Conservation (phyloP, 768 basidiomycete genomes). For the Pisolithus marmoratus region DNA sequence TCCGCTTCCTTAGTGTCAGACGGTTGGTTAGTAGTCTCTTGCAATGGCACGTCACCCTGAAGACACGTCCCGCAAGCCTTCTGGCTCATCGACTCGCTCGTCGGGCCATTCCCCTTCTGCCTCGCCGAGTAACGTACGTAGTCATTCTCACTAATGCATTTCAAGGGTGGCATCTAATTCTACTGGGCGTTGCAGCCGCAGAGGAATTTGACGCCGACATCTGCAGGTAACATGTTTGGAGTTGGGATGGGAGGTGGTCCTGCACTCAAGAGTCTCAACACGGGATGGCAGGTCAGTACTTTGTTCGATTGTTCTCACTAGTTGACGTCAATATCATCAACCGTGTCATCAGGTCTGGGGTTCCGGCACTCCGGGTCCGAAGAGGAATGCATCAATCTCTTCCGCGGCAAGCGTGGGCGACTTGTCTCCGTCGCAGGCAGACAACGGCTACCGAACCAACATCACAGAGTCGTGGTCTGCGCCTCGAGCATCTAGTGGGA, state of each 20-base stretch:
- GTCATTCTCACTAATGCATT: background rate
- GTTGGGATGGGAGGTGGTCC: constrained; percentile 44
- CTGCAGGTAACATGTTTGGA: constrained; percentile 46
- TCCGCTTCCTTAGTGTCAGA: constrained; percentile 22
- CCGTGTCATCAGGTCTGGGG: constrained; percentile 50
- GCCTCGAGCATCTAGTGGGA: constrained; percentile 44
- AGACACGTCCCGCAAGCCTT: constrained; percentile 58
- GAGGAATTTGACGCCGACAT: constrained; percentile 39
- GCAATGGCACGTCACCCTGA: constrained; percentile 31
- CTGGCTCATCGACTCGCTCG: constrained; percentile 64
- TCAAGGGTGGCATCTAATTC: constrained; percentile 4
- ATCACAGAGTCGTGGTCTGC: constrained; percentile 48
- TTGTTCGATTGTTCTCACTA: constrained; percentile 1
- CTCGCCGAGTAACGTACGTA: constrained; percentile 54
- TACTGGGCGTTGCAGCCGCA: constrained; percentile 34
- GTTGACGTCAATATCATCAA: constrained; percentile 3
- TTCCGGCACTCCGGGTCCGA: constrained; percentile 41
- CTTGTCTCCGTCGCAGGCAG: constrained; percentile 38
- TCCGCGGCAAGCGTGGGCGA: constrained; percentile 52
- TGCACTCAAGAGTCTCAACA: constrained; percentile 47
- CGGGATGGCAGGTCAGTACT: constrained; percentile 62
- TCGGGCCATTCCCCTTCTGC: constrained; percentile 55
- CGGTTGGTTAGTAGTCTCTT: constrained; percentile 15
- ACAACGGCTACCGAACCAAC: constrained; percentile 41
- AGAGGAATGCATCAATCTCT: constrained; percentile 57